These are phyloP conservation scores for Fusarium pininemorale DNA, from an alignment of 2,329 filamentous ascomycete species.

Conservation along the genomic window DNA sequence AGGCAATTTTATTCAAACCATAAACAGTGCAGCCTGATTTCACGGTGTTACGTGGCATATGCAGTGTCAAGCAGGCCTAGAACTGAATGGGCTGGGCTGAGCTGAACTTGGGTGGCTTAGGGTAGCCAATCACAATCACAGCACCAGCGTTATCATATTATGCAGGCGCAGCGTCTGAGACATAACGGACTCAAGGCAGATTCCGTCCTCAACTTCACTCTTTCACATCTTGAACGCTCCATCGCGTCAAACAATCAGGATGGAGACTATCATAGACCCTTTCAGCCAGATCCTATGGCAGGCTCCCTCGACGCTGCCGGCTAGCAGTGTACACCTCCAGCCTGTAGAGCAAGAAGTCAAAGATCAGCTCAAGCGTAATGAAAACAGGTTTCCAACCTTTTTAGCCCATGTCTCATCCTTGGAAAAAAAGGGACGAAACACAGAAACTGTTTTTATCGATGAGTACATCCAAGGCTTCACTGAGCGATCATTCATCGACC, in stretches of 20 bases:
- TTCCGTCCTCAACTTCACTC: accelerated
- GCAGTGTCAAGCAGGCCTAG: background rate
- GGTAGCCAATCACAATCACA: background rate
- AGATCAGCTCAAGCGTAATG: background rate
- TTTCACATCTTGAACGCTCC: accelerated
- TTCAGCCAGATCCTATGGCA: background rate
- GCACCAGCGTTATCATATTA: background rate
- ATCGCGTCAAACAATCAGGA: accelerated
- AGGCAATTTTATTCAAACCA: background rate
- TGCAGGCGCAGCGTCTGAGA: background rate
- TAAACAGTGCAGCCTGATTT: background rate
- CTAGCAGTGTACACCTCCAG: accelerated
- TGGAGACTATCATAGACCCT: background rate
- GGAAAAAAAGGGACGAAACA: background rate
- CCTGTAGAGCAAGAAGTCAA: accelerated
- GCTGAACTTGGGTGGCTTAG: background rate
- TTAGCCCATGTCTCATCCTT: background rate
- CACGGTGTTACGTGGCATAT: background rate
- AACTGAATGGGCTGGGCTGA: background rate
- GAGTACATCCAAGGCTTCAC: background rate
- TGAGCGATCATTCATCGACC: background rate
- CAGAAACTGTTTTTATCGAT: background rate
- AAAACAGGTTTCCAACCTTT: background rate
- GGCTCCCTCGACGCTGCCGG: accelerated
- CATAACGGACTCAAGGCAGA: background rate